These are phyloP conservation scores for Alternaria longipes DNA, from an alignment of 2,329 filamentous ascomycete genomes.

Conservation along the genomic window DNA sequence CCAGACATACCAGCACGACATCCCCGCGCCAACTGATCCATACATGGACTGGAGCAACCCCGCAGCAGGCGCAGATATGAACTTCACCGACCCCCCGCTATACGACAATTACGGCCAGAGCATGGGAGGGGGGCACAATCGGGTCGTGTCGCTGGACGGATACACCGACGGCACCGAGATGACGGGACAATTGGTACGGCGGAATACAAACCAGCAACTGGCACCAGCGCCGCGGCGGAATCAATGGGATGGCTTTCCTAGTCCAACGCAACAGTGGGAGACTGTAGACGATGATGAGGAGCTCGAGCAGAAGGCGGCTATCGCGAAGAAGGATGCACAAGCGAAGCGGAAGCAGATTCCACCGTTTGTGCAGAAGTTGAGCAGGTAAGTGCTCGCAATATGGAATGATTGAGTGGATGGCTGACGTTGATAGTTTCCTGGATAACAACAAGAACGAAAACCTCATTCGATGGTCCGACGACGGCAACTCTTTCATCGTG, in stretches of 20 bases:
- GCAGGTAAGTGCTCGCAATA: slow-evolving; percentile 72
- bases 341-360: slow-evolving; percentile 94
- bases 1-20: slow-evolving; percentile 57
- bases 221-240: slow-evolving; percentile 47
- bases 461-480: slow-evolving; percentile 95
- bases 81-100: slow-evolving; percentile 49
- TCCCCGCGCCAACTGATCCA: slow-evolving; percentile 49
- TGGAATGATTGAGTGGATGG: neutral
- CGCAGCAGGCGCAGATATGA: slow-evolving; percentile 34
- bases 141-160: slow-evolving; percentile 46
- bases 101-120: slow-evolving; percentile 44
- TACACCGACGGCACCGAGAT: slow-evolving; percentile 36
- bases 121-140: slow-evolving; percentile 35
- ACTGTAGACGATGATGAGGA: slow-evolving; percentile 74
- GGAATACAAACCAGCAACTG: slow-evolving; percentile 59
- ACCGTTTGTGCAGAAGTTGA: slow-evolving; percentile 96
- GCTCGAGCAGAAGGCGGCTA: slow-evolving; percentile 79
- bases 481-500: slow-evolving; percentile 95
- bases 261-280: slow-evolving; percentile 60
- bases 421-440: slow-evolving; percentile 74
- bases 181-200: slow-evolving; percentile 57
- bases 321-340: slow-evolving; percentile 87
- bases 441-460: slow-evolving; percentile 94
- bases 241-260: slow-evolving; percentile 53
- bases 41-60: slow-evolving; percentile 50